These are phyloP conservation scores for Xylaria sp. DNA, from an alignment of 2,329 filamentous ascomycete genomes.

Conservation along the genomic window DNA sequence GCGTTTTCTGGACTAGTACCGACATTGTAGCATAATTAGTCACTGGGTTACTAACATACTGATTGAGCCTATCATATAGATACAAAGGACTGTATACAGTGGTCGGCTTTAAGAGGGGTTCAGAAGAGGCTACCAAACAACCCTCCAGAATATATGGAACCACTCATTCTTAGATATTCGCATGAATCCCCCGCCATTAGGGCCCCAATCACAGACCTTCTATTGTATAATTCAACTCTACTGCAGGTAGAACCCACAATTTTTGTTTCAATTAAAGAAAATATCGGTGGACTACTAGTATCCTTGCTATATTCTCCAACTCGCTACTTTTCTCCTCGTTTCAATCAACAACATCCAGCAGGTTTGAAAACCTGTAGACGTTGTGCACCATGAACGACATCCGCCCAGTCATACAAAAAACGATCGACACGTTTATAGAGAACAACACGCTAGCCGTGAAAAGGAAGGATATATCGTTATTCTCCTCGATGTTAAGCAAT, in stretches of 20 bases:
- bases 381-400: neutral
- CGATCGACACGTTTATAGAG: neutral
- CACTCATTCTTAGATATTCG: too few species aligned
- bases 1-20: too few species aligned
- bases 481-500: neutral
- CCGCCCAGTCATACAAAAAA: neutral
- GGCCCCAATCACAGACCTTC: neutral
- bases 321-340: neutral
- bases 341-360: neutral
- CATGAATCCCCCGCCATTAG: too few species aligned
- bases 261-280: neutral
- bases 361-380: neutral
- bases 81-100: too few species aligned
- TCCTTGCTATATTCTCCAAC: neutral
- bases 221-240: neutral
- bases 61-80: too few species aligned
- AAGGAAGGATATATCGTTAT: neutral
- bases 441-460: slow-evolving; percentile 2
- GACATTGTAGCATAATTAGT: too few species aligned
- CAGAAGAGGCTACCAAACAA: too few species aligned
- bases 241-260: neutral
- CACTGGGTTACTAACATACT: too few species aligned
- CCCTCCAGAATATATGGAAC: too few species aligned
- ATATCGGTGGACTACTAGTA: neutral
- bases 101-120: too few species aligned